Base-by-base conservation (phyloP, 371 early-diverging fungal species). In the Encephalitozoon cuniculi region DNA sequence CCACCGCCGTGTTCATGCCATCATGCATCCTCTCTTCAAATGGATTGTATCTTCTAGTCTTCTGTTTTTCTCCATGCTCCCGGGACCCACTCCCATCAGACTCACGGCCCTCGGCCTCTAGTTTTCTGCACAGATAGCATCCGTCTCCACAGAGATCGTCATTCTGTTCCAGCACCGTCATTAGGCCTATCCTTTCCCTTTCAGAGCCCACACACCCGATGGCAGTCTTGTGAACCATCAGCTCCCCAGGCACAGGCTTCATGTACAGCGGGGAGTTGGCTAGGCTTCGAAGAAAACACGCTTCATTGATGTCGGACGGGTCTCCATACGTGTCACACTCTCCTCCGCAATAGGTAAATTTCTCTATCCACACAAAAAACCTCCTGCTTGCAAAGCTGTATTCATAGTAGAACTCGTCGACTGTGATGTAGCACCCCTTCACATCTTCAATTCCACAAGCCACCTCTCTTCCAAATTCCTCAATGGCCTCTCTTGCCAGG, bases 281-380 rank as follows among this genome's bases (percentile, higher is more conserved):
- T 30, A 69, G 8, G 30, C 21, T 34, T 37, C 32, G 30, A 5
- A 72, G 25, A 18, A 26, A 30, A 1, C n/a, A 12, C 23, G 18
- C 15, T 5, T 41, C 23, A 25, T 72, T 72, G n/a, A 67, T 52
- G 21, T 64, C 51, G 0, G 30, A 15, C n/a, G 72, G 72, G 8
- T 72, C 66, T 11, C 72, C 72, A 12, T 34, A 44, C 9, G 40
- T 44, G 15, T 52, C 63, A 25, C 46, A 63, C 28, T 72, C 72
- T 28, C 46, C 40, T 65, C 72, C 72, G 25, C 37, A 59, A 25
- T 72, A 72, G 34, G 63, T 49, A 64, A 72, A 72, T 11, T 26
- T 43, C 25, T 67, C 68, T 30, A 64, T 34, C 1, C 26, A 25
- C 30, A 63, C 7, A 32, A 72, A 25, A 72, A 72, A 72, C 59